Conservation (phyloP, 2,329 filamentous ascomycete species). For the Plectosphaerella plurivora region DNA sequence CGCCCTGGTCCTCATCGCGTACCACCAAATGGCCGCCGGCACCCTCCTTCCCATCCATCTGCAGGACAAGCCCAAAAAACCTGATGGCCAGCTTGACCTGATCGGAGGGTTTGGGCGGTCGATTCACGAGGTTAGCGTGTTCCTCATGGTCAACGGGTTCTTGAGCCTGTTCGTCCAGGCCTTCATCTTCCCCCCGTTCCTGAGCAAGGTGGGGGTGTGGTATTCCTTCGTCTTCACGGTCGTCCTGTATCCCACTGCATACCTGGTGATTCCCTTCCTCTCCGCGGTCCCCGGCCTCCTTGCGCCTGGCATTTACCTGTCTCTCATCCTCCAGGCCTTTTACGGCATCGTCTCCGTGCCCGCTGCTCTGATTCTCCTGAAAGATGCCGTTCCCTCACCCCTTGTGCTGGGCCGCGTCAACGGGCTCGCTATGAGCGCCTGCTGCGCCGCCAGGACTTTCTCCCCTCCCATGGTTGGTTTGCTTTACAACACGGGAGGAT, state of each 20-base stretch:
- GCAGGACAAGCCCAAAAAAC: constrained; percentile 26
- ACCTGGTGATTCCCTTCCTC: constrained; percentile 66
- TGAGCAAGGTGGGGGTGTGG: constrained; percentile 63
- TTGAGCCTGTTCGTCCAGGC: constrained; percentile 72
- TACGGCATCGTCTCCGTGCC: constrained; percentile 67
- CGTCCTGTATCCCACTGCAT: constrained; percentile 61
- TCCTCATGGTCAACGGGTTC: constrained; percentile 65
- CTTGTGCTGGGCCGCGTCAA: constrained; percentile 66
- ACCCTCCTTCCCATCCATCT: constrained; percentile 38
- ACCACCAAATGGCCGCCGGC: constrained; percentile 41
- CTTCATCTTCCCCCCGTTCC: constrained; percentile 62
- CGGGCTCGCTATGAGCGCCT: constrained; percentile 65
- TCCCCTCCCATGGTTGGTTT: constrained; percentile 65
- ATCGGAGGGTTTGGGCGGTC: constrained; percentile 62
- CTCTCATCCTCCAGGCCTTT: constrained; percentile 60
- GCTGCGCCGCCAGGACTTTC: constrained; percentile 66
- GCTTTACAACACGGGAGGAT: constrained; percentile 58
- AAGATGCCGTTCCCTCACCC: constrained; percentile 62
- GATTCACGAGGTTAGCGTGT: constrained; percentile 62
- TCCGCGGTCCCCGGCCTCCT: constrained; percentile 52
- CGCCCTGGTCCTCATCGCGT: constrained; percentile 34
- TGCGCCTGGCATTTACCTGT: constrained; percentile 61
- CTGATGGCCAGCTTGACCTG: constrained; percentile 29
- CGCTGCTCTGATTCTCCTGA: constrained; percentile 65
- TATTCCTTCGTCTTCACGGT: constrained; percentile 61